A percentile compares a stretch with the other conserved stretches of the same genome.
Conservation (phyloP, 441 rosid species). For the Gossypium schwendimanii region DNA sequence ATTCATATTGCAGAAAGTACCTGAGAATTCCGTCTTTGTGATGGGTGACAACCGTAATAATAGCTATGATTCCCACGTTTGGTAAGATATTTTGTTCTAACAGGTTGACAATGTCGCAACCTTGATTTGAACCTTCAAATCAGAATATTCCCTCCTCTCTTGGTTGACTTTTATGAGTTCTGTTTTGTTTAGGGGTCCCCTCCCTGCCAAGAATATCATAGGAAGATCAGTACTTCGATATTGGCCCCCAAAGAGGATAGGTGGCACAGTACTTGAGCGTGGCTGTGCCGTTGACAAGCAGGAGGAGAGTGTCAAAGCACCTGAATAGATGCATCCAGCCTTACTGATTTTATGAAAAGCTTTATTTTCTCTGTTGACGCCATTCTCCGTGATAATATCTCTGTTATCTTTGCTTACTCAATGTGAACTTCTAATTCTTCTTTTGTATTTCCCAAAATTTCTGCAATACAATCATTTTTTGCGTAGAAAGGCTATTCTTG, state of each 20-base stretch:
- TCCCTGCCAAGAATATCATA: slow-evolving; percentile 77
- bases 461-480: neutral
- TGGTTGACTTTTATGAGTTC: neutral
- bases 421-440: neutral
- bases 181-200: slow-evolving; percentile 62
- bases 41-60: slow-evolving; percentile 98
- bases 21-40: slow-evolving; percentile 76
- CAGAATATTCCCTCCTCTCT: neutral
- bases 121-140: neutral
- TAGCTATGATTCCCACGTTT: slow-evolving; percentile 88
- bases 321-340: slow-evolving; percentile 10
- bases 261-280: slow-evolving; percentile 46
- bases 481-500: neutral
- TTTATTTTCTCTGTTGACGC: neutral
- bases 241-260: slow-evolving; percentile 87
- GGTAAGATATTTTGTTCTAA: slow-evolving; percentile 37
- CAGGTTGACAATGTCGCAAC: slow-evolving; percentile 1
- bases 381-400: neutral
- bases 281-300: slow-evolving; percentile 63
- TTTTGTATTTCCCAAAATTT: neutral
- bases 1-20: slow-evolving; percentile 50
- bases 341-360: neutral
- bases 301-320: slow-evolving; percentile 25
- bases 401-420: neutral
- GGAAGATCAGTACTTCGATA: slow-evolving; percentile 87